phyloP scores from a whole-genome alignment of 2,329 filamentous ascomycete genomes.

The Leptographium procerum region DNA sequence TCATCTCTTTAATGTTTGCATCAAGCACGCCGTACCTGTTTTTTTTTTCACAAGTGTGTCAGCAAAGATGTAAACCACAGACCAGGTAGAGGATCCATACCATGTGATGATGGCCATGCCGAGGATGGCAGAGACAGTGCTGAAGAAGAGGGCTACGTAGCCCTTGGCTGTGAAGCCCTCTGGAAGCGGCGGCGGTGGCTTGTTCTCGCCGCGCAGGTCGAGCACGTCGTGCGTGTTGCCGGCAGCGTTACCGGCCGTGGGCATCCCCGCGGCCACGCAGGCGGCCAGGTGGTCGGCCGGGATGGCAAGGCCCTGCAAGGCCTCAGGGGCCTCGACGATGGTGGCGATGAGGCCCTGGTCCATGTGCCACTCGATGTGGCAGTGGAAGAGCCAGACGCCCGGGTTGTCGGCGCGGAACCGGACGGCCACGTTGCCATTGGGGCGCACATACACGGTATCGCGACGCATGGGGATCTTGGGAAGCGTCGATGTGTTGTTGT shows the following conservation, averaged over 20 bases:
- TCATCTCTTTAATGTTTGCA: neutral
- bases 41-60: neutral
- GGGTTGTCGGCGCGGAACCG: slow-evolving; percentile 37
- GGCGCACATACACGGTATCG: slow-evolving; percentile 22
- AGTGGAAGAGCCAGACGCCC: slow-evolving; percentile 35
- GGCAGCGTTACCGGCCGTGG: slow-evolving; percentile 16
- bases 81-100: neutral
- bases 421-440: slow-evolving; percentile 37
- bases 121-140: slow-evolving; percentile 53
- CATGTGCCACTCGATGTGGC: slow-evolving; percentile 47
- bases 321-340: slow-evolving; percentile 33
- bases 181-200: slow-evolving; percentile 7
- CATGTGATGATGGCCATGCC: slow-evolving; percentile 50
- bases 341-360: slow-evolving; percentile 33
- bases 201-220: slow-evolving; percentile 16
- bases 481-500: slow-evolving; percentile 31
- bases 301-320: slow-evolving; percentile 39
- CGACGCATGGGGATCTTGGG: slow-evolving; percentile 49
- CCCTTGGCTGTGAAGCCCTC: slow-evolving; percentile 49
- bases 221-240: slow-evolving; percentile 14
- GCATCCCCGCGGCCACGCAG: slow-evolving; percentile 30
- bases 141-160: slow-evolving; percentile 65
- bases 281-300: slow-evolving; percentile 45
- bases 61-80: neutral
- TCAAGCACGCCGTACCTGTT: neutral